Evolutionary conservation across 768 basidiomycete genomes (phyloP), one percentile per base, ranked within the genome.

Genomic region (Megacollybia marginata): DNA sequence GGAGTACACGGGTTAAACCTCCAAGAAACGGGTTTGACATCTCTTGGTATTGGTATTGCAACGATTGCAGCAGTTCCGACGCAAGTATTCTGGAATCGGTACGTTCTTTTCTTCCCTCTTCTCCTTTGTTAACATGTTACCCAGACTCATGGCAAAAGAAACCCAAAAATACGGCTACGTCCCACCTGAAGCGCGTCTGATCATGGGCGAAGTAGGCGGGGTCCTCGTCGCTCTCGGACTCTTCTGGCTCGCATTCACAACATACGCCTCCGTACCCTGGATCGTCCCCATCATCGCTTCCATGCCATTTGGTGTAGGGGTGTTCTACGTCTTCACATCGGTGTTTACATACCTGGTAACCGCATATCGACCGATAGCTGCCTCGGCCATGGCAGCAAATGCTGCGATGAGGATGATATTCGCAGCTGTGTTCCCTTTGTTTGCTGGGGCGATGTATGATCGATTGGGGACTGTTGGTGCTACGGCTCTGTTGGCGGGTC

Each of bases 261-360:
- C 68, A 5, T 68, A 67, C 47, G 69, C 70, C 1, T 55, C 59
- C 4, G 65, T 83, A 0, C 85, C 75, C 53, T 86, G 82, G 80
- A 79, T 85, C 28, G 74, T 78, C 0, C 81, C 83, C 9, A 79
- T 88, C 57, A 62, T 87, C 28, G 79, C 76, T 2, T 81, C 78
- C 4, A 60, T 80, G 2, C 83, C 83, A 1, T 88, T 87, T 56
- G 86, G 86, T 2, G 53, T 68, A 1, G 80, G 82, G 2, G 67
- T 75, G 1, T 86, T 83, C 57, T 87, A 78, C 54, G 78, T 81
- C 38, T 91, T 85, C 66, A 81, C 82, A 1, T 76, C 78, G 8
- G 79, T 79, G 4, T 87, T 86, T 65, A 83, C 79, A 5, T 87
- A 86, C 64, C 71, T 86, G 48, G 80, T 87, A 51, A 82, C 82